These are phyloP conservation scores for Coniochaeta sp. DNA, from an alignment of 2,329 filamentous ascomycete genomes.

Conservation along the genomic window DNA sequence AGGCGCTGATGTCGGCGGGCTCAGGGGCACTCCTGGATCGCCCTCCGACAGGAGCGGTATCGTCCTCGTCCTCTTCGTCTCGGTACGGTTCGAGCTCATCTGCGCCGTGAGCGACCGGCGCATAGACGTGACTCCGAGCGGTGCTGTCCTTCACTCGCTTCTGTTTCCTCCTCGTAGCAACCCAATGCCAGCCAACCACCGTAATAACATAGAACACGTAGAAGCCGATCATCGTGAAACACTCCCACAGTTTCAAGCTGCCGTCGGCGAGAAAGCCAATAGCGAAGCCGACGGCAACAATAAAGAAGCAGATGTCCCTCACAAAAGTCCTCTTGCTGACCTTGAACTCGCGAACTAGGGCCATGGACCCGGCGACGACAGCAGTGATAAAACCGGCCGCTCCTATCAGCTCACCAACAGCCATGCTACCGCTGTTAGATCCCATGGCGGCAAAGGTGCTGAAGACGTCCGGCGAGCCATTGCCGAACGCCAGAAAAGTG, in stretches of 20 bases:
- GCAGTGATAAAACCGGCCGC: conserved; percentile 94
- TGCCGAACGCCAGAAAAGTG: conserved; percentile 93
- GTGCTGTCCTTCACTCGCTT: conserved; percentile 60
- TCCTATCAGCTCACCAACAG: conserved; percentile 89
- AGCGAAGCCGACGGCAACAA: conserved; percentile 77
- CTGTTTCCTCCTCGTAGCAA: conserved; percentile 54
- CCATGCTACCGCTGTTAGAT: conserved; percentile 94
- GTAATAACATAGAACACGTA: conserved; percentile 85
- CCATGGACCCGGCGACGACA: conserved; percentile 96
- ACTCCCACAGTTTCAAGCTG: conserved; percentile 80
- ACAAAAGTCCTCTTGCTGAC: conserved; percentile 87
- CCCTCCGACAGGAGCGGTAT: conserved; percentile 24
- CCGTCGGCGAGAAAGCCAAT: conserved; percentile 85
- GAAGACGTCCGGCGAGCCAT: conserved; percentile 96
- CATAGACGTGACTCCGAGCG: conserved; percentile 67
- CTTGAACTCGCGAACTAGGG: conserved; percentile 87
- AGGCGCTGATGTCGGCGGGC: conserved; percentile 30
- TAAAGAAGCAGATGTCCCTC: conserved; percentile 87
- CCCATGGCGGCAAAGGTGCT: conserved; percentile 98
- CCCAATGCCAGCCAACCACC: conserved; percentile 92
- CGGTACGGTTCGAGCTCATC: conserved; percentile 61
- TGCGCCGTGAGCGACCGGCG: conserved; percentile 39
- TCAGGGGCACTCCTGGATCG: conserved; percentile 15
- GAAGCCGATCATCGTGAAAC: conserved; percentile 79
- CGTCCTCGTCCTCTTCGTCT: conserved; percentile 52